phyloP scores from a whole-genome alignment of 495 filamentous ascomycete genomes.

The Neurospora discreta region DNA sequence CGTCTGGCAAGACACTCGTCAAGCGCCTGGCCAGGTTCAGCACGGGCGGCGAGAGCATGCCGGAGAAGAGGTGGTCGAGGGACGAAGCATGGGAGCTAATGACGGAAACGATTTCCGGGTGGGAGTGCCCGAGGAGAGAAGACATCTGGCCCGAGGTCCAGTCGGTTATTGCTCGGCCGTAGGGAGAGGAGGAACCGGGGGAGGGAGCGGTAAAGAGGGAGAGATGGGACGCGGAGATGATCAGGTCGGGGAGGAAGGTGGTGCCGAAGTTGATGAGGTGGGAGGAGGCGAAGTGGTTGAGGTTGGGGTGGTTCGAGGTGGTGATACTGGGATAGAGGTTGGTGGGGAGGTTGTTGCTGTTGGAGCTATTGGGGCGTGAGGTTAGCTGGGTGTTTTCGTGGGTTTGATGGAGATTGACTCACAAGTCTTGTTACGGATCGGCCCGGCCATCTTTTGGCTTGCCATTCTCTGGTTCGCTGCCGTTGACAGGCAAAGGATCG shows the following conservation, averaged over 20 bases:
- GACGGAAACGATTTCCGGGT: slow-evolving; percentile 43
- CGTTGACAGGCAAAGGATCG: background rate
- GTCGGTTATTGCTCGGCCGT: slow-evolving; percentile 33
- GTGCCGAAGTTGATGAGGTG: slow-evolving; percentile 20
- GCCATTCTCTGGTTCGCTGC: background rate
- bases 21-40: slow-evolving; percentile 35
- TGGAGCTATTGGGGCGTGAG: background rate
- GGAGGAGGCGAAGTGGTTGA: slow-evolving; percentile 6
- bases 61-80: slow-evolving; percentile 45
- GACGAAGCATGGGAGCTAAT: slow-evolving; percentile 29
- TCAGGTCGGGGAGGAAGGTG: slow-evolving; percentile 14
- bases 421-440: background rate
- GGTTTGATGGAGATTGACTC: background rate
- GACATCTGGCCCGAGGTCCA: slow-evolving; percentile 49
- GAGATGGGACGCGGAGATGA: slow-evolving; percentile 12
- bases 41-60: slow-evolving; percentile 44
- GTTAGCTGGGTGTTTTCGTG: background rate
- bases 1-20: slow-evolving; percentile 29
- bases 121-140: slow-evolving; percentile 44
- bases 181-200: background rate
- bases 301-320: background rate
- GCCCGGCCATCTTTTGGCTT: background rate
- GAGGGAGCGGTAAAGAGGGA: slow-evolving; percentile 14
- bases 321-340: slow-evolving; percentile 2
- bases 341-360: background rate